Percentiles rank a stretch among this genome's conserved stretches.
These are phyloP conservation scores for Ogataea corticis DNA, from an alignment of 805 yeast genomes.

Conservation along the genomic window DNA sequence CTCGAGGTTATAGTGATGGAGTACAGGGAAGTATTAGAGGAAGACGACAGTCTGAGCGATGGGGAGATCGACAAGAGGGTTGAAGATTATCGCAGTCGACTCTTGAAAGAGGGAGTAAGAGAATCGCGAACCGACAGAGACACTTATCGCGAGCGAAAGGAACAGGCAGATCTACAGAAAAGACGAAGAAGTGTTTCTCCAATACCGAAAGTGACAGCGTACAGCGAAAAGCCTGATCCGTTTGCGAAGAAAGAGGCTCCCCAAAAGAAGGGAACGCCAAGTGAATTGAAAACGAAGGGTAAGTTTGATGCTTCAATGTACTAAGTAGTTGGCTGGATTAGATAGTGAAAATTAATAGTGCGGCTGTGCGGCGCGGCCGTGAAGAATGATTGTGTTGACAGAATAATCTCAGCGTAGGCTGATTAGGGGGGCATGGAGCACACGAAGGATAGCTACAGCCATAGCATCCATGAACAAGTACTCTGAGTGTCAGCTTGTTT, in stretches of 20 bases:
- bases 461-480: background rate
- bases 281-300: too few relatives aligned
- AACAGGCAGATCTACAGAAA: background rate
- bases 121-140: background rate
- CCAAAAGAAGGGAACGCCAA: background rate
- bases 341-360: background rate
- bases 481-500: too few relatives aligned
- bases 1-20: conserved; percentile 51
- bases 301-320: conserved; percentile 1
- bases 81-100: conserved; percentile 26
- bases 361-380: background rate
- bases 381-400: background rate
- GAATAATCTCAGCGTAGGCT: too few relatives aligned
- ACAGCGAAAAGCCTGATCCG: conserved; percentile 22
- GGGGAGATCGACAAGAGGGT: conserved; percentile 37
- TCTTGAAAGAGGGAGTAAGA: conserved; percentile 8
- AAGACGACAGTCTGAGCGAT: conserved; percentile 40
- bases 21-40: conserved; percentile 52
- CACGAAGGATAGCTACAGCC: background rate
- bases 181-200: conserved; percentile 10
- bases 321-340: background rate
- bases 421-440: background rate
- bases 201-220: conserved; percentile 5
- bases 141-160: conserved; percentile 1
- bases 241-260: conserved; percentile 5